Evolutionary conservation across 495 filamentous ascomycete genomes (phyloP), one percentile per base, ranked within the genome.

Genomic region (Hypoxylon lienhwacheense): DNA sequence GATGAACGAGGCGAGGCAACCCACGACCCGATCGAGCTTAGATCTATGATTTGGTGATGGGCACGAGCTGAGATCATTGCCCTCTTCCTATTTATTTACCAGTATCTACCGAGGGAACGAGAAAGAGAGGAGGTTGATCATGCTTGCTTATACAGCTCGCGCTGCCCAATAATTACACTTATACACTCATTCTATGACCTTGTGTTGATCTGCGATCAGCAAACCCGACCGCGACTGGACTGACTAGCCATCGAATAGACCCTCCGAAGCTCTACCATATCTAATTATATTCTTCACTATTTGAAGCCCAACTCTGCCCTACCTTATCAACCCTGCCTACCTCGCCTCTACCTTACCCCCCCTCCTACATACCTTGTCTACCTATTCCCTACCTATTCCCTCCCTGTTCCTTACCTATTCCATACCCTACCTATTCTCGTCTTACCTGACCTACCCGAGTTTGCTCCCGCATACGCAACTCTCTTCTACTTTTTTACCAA

Each of bases 221-320:
- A 51, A 39, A 51, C 37, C 37, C 20, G 56, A 47, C 42, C 40
- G 52, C 45, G 55, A 55, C 58, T 37, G 47, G 46, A 44, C 37
- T 41, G 58, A 61, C 58, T 60, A 54, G 50, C 39, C 21, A 53
- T 36, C 32, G 31, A n/a, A 35, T 42, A 34, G 34, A 21, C 17
- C 51, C 50, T 41, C 53, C 53, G 37, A 39, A 54, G 25, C 51
- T 54, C 16, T 58, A 37, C 21, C 37, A 49, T 49, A 45, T 51
- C 55, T 53, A 59, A 59, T 59, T 47, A 59, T 59, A 59, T 53
- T 59, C 48, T 46, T 42, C 48, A 60, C 57, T 55, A 61, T 53
- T 55, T 56, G 58, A 61, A 46, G 58, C 58, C 58, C 58, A 61
- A 61, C 52, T 61, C 54, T 39, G 53, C 50, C 50, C 43, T 64